Percentiles rank a stretch among this genome's conserved stretches.
These are phyloP conservation scores for Strigomonas galati DNA, from an alignment of 208 protist species.

Conservation along the genomic window DNA sequence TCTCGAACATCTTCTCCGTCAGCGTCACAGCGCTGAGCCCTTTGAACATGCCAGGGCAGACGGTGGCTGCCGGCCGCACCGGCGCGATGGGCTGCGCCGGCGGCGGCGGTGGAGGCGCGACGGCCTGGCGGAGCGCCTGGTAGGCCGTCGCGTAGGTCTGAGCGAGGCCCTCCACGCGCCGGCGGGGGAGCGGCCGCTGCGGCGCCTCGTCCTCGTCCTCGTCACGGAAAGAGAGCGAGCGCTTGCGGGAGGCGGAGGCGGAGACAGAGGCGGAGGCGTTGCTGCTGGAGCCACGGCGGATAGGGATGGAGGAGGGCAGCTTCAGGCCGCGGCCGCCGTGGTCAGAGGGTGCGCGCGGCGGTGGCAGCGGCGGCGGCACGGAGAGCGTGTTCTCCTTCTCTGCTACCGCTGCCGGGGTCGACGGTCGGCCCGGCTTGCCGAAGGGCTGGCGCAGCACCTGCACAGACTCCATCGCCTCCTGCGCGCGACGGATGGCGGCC, in stretches of 20 bases:
- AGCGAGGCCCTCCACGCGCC: not conserved
- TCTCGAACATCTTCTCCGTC: slow-evolving; percentile 47
- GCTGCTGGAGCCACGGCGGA: not conserved
- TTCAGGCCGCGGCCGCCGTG: slow-evolving; percentile 10
- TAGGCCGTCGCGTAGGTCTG: slow-evolving; percentile 4
- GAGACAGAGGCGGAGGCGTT: too few species aligned
- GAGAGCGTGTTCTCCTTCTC: too few species aligned
- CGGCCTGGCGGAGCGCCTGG: not conserved
- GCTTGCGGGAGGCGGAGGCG: slow-evolving; percentile 15
- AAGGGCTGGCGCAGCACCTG: slow-evolving; percentile 30
- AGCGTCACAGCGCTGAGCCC: slow-evolving; percentile 58
- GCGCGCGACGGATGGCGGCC: slow-evolving; percentile 29
- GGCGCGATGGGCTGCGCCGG: not conserved
- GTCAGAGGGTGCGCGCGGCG: too few species aligned
- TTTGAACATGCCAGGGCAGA: slow-evolving; percentile 50
- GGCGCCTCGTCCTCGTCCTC: not conserved
- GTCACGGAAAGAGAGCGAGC: slow-evolving; percentile 17
- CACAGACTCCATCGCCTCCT: slow-evolving; percentile 29
- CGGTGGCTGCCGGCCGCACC: not conserved
- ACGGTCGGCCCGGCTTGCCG: slow-evolving; percentile 12
- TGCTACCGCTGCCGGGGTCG: too few species aligned
- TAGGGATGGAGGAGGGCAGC: slow-evolving; percentile 21
- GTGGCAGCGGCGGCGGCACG: too few species aligned
- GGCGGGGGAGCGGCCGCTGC: slow-evolving; percentile 1
- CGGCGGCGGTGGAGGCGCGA: not conserved